phyloP scores from a whole-genome alignment of 2,329 filamentous ascomycete species.

The Annulohypoxylon truncatum region DNA sequence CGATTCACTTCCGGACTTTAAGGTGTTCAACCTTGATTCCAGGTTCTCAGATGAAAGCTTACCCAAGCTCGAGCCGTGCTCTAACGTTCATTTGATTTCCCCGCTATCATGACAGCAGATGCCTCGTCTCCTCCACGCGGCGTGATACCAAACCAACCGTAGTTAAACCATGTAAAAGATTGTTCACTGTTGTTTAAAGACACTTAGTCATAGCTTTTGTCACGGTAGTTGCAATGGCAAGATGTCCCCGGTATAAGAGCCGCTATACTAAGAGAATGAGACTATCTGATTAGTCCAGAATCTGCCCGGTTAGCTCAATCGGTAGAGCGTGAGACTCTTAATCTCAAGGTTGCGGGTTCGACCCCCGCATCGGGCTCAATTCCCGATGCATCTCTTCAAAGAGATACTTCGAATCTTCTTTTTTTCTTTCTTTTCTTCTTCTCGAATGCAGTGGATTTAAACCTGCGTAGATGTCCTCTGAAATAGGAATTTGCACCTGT shows the following conservation, averaged over 20 bases:
- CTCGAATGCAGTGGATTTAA: not conserved
- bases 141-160: not conserved
- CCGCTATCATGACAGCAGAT: not conserved
- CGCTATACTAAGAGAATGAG: not conserved
- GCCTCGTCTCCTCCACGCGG: not conserved
- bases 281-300: not conserved
- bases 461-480: too few species aligned
- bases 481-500: too few species aligned
- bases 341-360: conserved; percentile 57
- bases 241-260: not conserved
- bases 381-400: conserved; percentile 51
- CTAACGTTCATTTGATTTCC: not conserved
- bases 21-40: not conserved
- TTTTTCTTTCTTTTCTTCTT: conserved; percentile 26
- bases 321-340: conserved; percentile 71
- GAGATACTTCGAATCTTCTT: conserved; percentile 26
- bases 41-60: not conserved
- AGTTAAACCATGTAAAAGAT: not conserved
- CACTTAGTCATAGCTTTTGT: not conserved
- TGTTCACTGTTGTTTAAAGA: not conserved
- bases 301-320: not conserved
- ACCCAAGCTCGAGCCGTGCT: too few species aligned
- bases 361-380: conserved; percentile 63
- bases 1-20: not conserved
- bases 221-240: not conserved